Percentiles rank a stretch among this genome's conserved stretches.
phyloP scores from a whole-genome alignment of 768 basidiomycete genomes.

The Podaxis carcinomalis region DNA sequence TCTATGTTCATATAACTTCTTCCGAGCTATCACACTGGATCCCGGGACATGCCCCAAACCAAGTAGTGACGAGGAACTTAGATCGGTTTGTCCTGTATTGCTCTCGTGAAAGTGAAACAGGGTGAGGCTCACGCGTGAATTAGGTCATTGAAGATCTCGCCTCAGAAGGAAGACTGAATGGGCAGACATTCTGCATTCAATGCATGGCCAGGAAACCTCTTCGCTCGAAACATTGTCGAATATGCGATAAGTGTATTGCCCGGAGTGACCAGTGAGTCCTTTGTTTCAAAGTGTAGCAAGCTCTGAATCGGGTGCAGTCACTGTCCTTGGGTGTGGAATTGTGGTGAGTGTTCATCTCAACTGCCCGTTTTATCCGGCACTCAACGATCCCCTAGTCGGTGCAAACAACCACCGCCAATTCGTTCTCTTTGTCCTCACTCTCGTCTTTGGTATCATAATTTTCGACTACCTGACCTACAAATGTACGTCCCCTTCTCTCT shows the following conservation, averaged over 20 bases:
- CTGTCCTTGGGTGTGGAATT: slow-evolving; percentile 99
- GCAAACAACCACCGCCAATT: slow-evolving; percentile 95
- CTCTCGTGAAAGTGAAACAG: slow-evolving; percentile 5
- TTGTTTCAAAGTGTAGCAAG: not conserved
- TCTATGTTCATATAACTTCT: slow-evolving; percentile 85
- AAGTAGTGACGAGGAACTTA: slow-evolving; percentile 78
- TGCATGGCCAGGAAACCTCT: slow-evolving; percentile 95
- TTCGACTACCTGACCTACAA: slow-evolving; percentile 84
- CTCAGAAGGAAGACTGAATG: slow-evolving; percentile 83
- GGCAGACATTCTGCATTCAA: slow-evolving; percentile 93
- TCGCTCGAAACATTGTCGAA: slow-evolving; percentile 91
- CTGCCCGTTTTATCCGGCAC: not conserved
- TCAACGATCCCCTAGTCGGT: slow-evolving; percentile 56
- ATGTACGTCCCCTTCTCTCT: slow-evolving; percentile 49
- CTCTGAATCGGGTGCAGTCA: slow-evolving; percentile 48
- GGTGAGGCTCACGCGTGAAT: not conserved
- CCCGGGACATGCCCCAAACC: slow-evolving; percentile 85
- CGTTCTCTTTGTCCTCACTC: slow-evolving; percentile 82
- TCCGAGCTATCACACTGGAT: slow-evolving; percentile 83
- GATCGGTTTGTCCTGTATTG: slow-evolving; percentile 55
- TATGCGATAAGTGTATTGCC: slow-evolving; percentile 86
- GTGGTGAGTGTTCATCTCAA: slow-evolving; percentile 49
- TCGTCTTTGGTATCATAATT: slow-evolving; percentile 73
- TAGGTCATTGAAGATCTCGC: slow-evolving; percentile 91
- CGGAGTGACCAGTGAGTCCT: slow-evolving; percentile 85